Percentiles rank a stretch among this genome's conserved stretches.
Evolutionary conservation across 2,329 filamentous ascomycete species (phyloP).

Genomic region (Ascocoryne sarcoides): DNA sequence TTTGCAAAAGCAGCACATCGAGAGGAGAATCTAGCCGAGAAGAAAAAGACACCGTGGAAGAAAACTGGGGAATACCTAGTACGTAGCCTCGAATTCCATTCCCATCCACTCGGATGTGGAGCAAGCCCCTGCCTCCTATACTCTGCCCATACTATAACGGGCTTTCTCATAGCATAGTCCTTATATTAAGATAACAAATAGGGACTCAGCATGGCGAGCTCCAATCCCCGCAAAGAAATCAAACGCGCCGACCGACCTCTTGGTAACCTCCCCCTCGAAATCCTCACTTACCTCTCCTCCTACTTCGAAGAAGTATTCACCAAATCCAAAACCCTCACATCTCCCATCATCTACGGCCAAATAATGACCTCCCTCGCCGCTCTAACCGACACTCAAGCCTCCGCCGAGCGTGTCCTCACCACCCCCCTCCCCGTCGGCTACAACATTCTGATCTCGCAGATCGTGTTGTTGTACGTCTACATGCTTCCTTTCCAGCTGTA

Average conservation of each 20-base stretch:
- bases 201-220: slow-evolving; percentile 66
- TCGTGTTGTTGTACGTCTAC: slow-evolving; percentile 77
- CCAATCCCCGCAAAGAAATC: slow-evolving; percentile 69
- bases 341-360: slow-evolving; percentile 22
- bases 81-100: too few species aligned
- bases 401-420: slow-evolving; percentile 69
- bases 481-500: slow-evolving; percentile 76
- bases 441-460: slow-evolving; percentile 75
- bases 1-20: slow-evolving; percentile 52
- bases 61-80: slow-evolving; percentile 57
- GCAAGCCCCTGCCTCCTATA: too few species aligned
- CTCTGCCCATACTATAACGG: not conserved
- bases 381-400: slow-evolving; percentile 64
- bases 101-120: too few species aligned
- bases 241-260: slow-evolving; percentile 65
- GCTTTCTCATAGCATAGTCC: too few species aligned
- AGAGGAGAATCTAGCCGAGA: slow-evolving; percentile 32
- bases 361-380: slow-evolving; percentile 37
- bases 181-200: too few species aligned
- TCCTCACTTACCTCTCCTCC: slow-evolving; percentile 59
- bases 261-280: slow-evolving; percentile 77
- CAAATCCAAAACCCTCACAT: slow-evolving; percentile 24
- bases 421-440: slow-evolving; percentile 79
- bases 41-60: slow-evolving; percentile 41
- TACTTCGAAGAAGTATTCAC: slow-evolving; percentile 15